Percentiles rank a stretch among this genome's conserved stretches.
phyloP scores from a whole-genome alignment of 306 rosid species.

The Cyclanthera cordifolia region DNA sequence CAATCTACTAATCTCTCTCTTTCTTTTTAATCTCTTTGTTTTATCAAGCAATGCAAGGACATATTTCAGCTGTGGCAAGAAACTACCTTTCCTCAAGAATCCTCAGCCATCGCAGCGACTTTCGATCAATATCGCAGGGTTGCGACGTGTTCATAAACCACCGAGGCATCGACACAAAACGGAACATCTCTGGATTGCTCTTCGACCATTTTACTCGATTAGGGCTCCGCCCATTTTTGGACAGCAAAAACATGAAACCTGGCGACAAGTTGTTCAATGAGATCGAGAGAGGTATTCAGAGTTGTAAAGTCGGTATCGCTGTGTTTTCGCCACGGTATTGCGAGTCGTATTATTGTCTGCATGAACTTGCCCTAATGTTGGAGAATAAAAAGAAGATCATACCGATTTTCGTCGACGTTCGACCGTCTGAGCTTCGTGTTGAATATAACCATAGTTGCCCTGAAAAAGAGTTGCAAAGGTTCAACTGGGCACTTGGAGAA shows the following conservation, averaged over 20 bases:
- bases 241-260: constrained; percentile 65
- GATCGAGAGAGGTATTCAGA: constrained; percentile 39
- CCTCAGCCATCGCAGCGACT: neutral
- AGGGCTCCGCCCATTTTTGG: constrained; percentile 39
- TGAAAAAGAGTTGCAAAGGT: constrained; percentile 27
- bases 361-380: constrained; percentile 59
- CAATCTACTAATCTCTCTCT: too few relatives aligned
- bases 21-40: too few relatives aligned
- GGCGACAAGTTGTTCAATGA: constrained; percentile 63
- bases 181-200: constrained; percentile 46
- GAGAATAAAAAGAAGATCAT: constrained; percentile 56
- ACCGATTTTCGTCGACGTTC: constrained; percentile 58
- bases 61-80: constrained; percentile 21
- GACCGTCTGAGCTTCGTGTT: constrained; percentile 65
- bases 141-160: constrained; percentile 78
- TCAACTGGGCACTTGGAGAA: constrained; percentile 54
- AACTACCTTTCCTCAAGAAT: constrained; percentile 10
- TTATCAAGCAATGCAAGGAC: constrained; percentile 50
- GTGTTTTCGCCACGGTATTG: constrained; percentile 74
- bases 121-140: neutral
- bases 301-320: constrained; percentile 50
- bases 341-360: constrained; percentile 61
- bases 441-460: constrained; percentile 31
- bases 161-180: constrained; percentile 66
- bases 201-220: constrained; percentile 30